A percentile compares a stretch with the other conserved stretches of the same genome.
phyloP scores from a whole-genome alignment of 352 stramenopile species.

The Phytopythium vexans region DNA sequence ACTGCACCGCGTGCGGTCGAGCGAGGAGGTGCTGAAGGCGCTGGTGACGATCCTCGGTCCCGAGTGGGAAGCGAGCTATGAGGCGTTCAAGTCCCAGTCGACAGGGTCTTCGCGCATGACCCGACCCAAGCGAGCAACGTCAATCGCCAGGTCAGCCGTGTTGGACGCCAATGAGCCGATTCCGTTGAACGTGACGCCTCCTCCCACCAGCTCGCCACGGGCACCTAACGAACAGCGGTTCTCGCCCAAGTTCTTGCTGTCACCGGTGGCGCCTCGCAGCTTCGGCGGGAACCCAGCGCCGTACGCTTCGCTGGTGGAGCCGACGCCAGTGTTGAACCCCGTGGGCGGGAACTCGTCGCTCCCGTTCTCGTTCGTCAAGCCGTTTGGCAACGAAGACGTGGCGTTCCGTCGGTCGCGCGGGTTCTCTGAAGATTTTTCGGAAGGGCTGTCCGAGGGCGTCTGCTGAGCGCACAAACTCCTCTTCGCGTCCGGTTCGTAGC shows the following conservation, averaged over 20 bases:
- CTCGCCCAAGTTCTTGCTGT: conserved; percentile 51
- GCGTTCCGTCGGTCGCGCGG: conserved; percentile 60
- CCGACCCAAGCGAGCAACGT: too few relatives aligned
- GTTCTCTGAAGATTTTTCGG: conserved; percentile 72
- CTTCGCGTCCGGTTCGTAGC: not conserved
- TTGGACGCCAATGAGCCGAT: conserved; percentile 1
- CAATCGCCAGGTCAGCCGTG: too few relatives aligned
- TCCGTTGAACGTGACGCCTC: conserved; percentile 5
- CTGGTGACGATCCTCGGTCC: conserved; percentile 72
- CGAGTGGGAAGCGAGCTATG: conserved; percentile 77
- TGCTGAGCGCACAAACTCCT: conserved; percentile 43
- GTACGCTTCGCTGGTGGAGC: conserved; percentile 31
- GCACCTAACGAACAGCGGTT: conserved; percentile 38
- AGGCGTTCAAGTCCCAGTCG: conserved; percentile 51
- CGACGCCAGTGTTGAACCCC: conserved; percentile 18
- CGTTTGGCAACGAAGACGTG: conserved; percentile 59
- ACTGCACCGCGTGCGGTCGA: conserved; percentile 76
- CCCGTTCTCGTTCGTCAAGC: conserved; percentile 61
- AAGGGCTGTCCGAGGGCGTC: conserved; percentile 75
- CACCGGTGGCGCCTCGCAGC: conserved; percentile 38
- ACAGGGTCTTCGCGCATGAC: conserved; percentile 4
- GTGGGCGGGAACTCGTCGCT: conserved; percentile 35
- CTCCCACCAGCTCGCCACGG: conserved; percentile 26
- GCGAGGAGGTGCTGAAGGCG: conserved; percentile 81
- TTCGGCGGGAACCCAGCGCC: conserved; percentile 24